phyloP scores from a whole-genome alignment of 1,139 yeast species.

The Yamadazyma blattariae region DNA sequence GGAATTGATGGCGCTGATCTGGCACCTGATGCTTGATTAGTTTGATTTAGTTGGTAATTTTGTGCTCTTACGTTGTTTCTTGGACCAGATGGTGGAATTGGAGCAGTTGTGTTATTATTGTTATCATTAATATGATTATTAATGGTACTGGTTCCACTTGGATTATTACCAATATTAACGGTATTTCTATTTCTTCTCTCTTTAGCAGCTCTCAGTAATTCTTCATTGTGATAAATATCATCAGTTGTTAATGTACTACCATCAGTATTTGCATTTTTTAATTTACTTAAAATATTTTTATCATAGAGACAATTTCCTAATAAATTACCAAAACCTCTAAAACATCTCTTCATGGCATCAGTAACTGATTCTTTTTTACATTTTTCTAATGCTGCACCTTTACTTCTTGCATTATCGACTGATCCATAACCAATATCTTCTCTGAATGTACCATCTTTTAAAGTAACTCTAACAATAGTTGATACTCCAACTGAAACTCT shows the following conservation, averaged over 20 bases:
- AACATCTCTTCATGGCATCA: constrained; percentile 73
- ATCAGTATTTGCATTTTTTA: constrained; percentile 51
- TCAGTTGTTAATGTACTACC: constrained; percentile 53
- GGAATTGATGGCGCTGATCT: too few species aligned
- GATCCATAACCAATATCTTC: constrained; percentile 84
- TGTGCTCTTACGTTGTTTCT: neutral
- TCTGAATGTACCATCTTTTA: constrained; percentile 72
- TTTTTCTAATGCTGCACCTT: constrained; percentile 75
- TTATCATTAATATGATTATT: constrained; percentile 2
- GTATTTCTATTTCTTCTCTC: constrained; percentile 13
- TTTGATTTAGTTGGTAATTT: neutral
- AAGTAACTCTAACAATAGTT: constrained; percentile 66
- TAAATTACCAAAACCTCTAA: constrained; percentile 77
- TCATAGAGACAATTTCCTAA: constrained; percentile 79
- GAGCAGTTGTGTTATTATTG: neutral
- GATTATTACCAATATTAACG: too few species aligned
- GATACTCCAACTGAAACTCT: constrained; percentile 63
- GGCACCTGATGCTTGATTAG: neutral
- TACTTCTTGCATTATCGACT: constrained; percentile 67
- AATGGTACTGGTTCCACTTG: constrained; percentile 2
- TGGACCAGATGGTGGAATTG: neutral
- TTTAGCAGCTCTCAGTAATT: constrained; percentile 29
- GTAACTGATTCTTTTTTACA: constrained; percentile 82
- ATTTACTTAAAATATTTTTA: constrained; percentile 57
- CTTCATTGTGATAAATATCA: constrained; percentile 39